Evolutionary conservation across 2,329 filamentous ascomycete genomes (phyloP).

Genomic region (Sporothrix schenckii): DNA sequence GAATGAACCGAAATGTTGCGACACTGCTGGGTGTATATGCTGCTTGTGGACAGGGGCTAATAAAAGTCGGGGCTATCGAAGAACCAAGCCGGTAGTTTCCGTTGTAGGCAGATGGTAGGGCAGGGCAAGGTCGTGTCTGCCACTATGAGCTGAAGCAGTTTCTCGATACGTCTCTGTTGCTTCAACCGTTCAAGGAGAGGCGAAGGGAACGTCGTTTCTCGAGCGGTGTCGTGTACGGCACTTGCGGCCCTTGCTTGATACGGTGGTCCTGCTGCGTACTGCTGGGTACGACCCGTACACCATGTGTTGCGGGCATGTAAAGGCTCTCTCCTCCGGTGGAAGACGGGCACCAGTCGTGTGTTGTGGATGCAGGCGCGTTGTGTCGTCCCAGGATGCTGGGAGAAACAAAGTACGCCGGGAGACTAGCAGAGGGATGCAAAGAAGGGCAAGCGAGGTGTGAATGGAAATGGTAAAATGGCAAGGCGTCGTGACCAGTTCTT

Average conservation of each 20-base stretch:
- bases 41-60: neutral
- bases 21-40: no score
- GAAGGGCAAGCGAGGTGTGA: neutral
- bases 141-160: neutral
- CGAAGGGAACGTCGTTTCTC: neutral
- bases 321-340: neutral
- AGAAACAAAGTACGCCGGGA: neutral
- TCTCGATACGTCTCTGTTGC: neutral
- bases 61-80: conserved; percentile 7
- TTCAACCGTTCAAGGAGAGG: neutral
- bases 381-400: neutral
- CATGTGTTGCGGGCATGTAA: neutral
- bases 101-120: neutral
- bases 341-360: neutral
- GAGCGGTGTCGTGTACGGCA: neutral
- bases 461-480: neutral
- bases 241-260: neutral
- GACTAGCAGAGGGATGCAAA: neutral
- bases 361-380: neutral
- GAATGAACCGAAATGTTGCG: neutral
- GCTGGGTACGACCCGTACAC: neutral
- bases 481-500: neutral
- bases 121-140: neutral
- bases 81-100: neutral
- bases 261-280: neutral